Percentiles rank a stretch among this genome's conserved stretches.
Conservation (phyloP, 2,329 filamentous ascomycete genomes). For the Thielaviopsis ethacetica region DNA sequence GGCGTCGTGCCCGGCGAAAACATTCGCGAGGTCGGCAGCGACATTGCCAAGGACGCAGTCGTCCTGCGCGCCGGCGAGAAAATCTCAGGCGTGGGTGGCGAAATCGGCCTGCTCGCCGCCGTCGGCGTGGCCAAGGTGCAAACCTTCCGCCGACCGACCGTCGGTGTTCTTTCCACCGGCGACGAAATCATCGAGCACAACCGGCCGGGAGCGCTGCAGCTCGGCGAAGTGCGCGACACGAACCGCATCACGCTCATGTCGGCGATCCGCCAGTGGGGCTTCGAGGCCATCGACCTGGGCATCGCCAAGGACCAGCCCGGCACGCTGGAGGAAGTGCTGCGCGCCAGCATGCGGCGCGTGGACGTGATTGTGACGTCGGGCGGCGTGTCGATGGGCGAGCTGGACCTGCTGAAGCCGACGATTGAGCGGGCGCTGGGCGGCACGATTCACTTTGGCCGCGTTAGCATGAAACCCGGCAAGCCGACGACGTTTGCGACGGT, state of each 20-base stretch:
- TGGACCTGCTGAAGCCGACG: constrained; percentile 90
- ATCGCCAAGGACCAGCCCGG: constrained; percentile 63
- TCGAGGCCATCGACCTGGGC: constrained; percentile 66
- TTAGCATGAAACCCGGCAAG: constrained; percentile 96
- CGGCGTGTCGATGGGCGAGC: constrained; percentile 93
- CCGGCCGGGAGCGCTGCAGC: constrained; percentile 40
- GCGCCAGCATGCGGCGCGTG: constrained; percentile 53
- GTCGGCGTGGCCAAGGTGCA: constrained; percentile 58
- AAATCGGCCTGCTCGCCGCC: constrained; percentile 77
- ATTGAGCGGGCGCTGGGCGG: constrained; percentile 81
- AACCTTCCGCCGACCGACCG: constrained; percentile 58
- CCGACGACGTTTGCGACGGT: constrained; percentile 93
- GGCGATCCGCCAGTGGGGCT: constrained; percentile 58
- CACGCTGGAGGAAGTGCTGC: constrained; percentile 60
- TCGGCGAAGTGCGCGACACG: constrained; percentile 84
- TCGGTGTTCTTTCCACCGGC: constrained; percentile 84
- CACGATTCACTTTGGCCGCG: constrained; percentile 88
- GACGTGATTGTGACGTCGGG: constrained; percentile 85
- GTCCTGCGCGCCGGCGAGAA: constrained; percentile 65
- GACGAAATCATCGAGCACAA: constrained; percentile 79
- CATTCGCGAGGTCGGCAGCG: constrained; percentile 78
- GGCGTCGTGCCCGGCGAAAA: constrained; percentile 68
- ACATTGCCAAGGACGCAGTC: constrained; percentile 51
- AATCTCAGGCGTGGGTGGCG: constrained; percentile 76
- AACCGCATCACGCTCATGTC: constrained; percentile 80